Percentiles rank a stretch among this genome's conserved stretches.
phyloP scores from a whole-genome alignment of 2,329 filamentous ascomycete genomes.

The Ascochyta fabae region DNA sequence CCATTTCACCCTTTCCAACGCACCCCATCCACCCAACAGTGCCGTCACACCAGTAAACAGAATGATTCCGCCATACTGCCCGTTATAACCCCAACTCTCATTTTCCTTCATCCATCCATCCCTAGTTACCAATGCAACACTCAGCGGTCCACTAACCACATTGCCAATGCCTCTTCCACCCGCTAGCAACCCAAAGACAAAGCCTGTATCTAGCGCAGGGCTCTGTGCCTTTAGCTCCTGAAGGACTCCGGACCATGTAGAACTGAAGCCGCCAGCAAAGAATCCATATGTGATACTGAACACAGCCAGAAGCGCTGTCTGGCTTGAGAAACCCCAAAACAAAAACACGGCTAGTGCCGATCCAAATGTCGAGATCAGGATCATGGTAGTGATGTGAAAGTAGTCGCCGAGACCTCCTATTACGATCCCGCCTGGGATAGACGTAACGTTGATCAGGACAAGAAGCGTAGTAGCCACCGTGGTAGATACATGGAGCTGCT shows the following conservation, averaged over 20 bases:
- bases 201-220: constrained; percentile 47
- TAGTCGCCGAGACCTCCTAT: constrained; percentile 52
- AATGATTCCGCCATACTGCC: constrained; percentile 51
- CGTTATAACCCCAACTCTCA: constrained; percentile 43
- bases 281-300: constrained; percentile 45
- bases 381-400: constrained; percentile 49
- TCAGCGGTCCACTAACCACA: constrained; percentile 58
- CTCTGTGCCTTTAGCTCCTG: constrained; percentile 35
- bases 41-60: constrained; percentile 50
- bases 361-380: constrained; percentile 50
- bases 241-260: constrained; percentile 34
- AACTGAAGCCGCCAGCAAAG: constrained; percentile 38
- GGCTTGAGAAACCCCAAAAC: constrained; percentile 55
- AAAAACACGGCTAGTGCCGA: constrained; percentile 50
- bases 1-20: constrained; percentile 6
- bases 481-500: constrained; percentile 32
- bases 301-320: constrained; percentile 39
- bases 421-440: constrained; percentile 41
- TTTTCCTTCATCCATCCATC: constrained; percentile 13
- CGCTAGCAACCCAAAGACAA: constrained; percentile 55
- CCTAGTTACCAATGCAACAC: constrained; percentile 49
- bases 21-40: constrained; percentile 20
- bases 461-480: constrained; percentile 40
- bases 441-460: constrained; percentile 44
- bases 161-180: constrained; percentile 58